Evolutionary conservation across 2,329 filamentous ascomycete species (phyloP), one percentile per base, ranked within the genome.

Genomic region (Cytospora schulzeri): DNA sequence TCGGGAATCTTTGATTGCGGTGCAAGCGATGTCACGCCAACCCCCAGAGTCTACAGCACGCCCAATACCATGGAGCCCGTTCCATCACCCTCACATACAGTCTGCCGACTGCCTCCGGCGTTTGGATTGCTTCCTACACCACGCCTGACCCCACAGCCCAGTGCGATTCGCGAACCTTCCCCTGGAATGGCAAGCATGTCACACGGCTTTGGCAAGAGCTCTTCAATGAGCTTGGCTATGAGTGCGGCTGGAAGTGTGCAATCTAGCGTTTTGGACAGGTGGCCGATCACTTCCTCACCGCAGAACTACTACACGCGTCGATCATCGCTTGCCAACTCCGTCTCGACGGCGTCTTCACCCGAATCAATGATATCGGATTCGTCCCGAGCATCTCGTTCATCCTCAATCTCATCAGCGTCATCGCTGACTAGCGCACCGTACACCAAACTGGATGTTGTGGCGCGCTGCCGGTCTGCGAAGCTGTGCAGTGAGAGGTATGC

Each of bases 301-400:
- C 79, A 81, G 70, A 78, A 77, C 69, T 81, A 82, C 70, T 72
- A 77, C 58, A 77, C 79, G 2, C 86, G 86, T 66, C 85, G 86
- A 67, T 87, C 86, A 17, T 88, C 86, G 19, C 82, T 88, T 66
- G 86, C 85, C 73, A 87, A 83, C 71, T 87, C 86, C 22, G 78
- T 86, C 69, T 89, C 86, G 29, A 85, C 84, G 33, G 82, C 83
- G 38, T 89, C 87, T 65, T 89, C 87, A 31, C 87, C 87, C 67
- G 86, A 89, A 72, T 89, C 87, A 62, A 88, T 89, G 86, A 76
- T 89, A 54, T 88, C 87, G 65, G 87, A 89, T 72, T 79, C 80
- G 64, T 88, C 83, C 65, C 82, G 82, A 67, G 81, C 85, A 68
- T 88, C 86, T 68, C 85, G 85, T 73, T 87, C 85, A 60, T 88